A percentile compares a stretch with the other conserved stretches of the same genome.
phyloP scores from a whole-genome alignment of 2,329 filamentous ascomycete species.

The Echinosphaeria canescens region DNA sequence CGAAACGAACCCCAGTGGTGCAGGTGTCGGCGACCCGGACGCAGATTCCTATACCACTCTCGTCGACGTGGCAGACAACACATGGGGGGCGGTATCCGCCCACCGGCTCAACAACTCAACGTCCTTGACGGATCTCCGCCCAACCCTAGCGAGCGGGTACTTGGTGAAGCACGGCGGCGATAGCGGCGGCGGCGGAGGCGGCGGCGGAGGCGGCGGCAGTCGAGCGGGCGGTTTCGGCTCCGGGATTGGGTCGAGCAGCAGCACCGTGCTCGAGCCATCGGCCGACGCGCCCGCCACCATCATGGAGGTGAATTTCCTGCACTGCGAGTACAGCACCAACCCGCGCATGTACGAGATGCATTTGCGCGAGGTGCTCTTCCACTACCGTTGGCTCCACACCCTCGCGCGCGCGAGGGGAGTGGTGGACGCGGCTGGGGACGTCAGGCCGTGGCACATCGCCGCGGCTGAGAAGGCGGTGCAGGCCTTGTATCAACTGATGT shows the following conservation, averaged over 20 bases:
- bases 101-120: constrained; percentile 41
- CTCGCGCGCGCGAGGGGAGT: constrained; percentile 45
- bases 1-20: too few relatives aligned
- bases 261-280: too few relatives aligned
- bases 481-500: constrained; percentile 43
- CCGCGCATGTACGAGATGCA: constrained; percentile 37
- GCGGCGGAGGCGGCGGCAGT: too few relatives aligned
- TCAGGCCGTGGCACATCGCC: constrained; percentile 61
- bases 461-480: constrained; percentile 47
- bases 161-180: constrained; percentile 38
- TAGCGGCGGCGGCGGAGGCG: too few relatives aligned
- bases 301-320: constrained; percentile 43
- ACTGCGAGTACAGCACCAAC: constrained; percentile 21
- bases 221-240: too few relatives aligned
- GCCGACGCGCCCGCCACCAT: constrained; percentile 34
- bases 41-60: constrained; percentile 40
- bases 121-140: constrained; percentile 28
- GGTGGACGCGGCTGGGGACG: constrained; percentile 32
- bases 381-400: constrained; percentile 47
- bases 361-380: constrained; percentile 45
- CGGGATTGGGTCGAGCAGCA: too few relatives aligned
- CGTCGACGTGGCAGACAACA: constrained; percentile 51
- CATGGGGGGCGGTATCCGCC: constrained; percentile 50
- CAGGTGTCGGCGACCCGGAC: constrained; percentile 16
- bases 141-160: constrained; percentile 40